phyloP scores from a whole-genome alignment of 2,329 filamentous ascomycete genomes.

The Aspergillus pseudoglaucus region DNA sequence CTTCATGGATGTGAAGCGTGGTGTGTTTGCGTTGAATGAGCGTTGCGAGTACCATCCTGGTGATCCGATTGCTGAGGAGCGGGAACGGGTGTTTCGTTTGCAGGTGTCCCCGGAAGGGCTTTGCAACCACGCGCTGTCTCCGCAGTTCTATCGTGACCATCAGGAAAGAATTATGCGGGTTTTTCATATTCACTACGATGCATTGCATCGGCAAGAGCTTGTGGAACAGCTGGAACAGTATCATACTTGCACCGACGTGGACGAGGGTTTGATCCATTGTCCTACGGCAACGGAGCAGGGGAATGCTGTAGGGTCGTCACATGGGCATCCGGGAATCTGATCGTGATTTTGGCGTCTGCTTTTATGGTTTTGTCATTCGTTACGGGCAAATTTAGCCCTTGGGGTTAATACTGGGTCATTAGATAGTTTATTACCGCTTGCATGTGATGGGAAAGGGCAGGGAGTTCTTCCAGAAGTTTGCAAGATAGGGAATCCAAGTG shows the following conservation, averaged over 20 bases:
- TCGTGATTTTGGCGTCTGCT: too few species aligned
- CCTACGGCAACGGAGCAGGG: background rate
- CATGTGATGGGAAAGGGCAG: too few species aligned
- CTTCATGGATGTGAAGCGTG: conserved; percentile 26
- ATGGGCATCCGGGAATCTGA: too few species aligned
- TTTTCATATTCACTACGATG: background rate
- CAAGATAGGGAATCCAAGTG: too few species aligned
- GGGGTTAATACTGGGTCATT: too few species aligned
- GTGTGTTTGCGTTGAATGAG: conserved; percentile 23
- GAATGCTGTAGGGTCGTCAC: too few species aligned
- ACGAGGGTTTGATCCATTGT: background rate
- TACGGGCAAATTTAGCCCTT: too few species aligned
- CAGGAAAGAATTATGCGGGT: background rate
- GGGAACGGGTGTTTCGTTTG: background rate
- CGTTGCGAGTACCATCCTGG: conserved; percentile 27
- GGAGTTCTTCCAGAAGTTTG: too few species aligned
- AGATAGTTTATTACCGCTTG: too few species aligned
- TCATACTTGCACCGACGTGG: background rate
- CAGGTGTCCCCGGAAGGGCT: background rate
- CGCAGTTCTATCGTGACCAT: background rate
- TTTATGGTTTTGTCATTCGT: too few species aligned
- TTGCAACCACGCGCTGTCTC: background rate
- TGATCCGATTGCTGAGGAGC: conserved; percentile 17
- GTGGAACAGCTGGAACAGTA: too few species aligned
- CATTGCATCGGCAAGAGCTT: background rate